These are phyloP conservation scores for Leucosporidium scottii DNA, from an alignment of 768 basidiomycete genomes.

Conservation along the genomic window DNA sequence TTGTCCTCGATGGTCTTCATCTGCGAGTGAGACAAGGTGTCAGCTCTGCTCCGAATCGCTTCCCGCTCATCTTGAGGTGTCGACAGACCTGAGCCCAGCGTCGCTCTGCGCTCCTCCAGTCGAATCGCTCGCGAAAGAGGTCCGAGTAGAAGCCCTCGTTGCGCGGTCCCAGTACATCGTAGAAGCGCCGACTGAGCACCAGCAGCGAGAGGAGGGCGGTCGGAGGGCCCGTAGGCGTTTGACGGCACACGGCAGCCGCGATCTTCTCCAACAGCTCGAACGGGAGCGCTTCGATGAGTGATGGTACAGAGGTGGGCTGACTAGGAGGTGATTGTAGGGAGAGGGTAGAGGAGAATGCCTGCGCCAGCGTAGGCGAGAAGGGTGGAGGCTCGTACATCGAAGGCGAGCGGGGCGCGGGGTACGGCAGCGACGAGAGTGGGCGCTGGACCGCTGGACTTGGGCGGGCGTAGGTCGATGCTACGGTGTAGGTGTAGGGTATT, in stretches of 20 bases:
- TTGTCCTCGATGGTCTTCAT: constrained; percentile 23
- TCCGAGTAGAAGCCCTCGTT: constrained; percentile 29
- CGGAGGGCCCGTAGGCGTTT: constrained; percentile 46
- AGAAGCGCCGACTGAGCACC: constrained; percentile 48
- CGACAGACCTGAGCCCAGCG: constrained; percentile 21
- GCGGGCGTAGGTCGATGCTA: too few relatives aligned
- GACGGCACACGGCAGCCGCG: constrained; percentile 46
- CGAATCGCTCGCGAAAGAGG: constrained; percentile 31
- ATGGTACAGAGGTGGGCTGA: neutral
- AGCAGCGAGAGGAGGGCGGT: constrained; percentile 48
- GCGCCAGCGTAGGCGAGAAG: neutral
- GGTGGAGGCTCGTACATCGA: neutral
- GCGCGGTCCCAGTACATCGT: constrained; percentile 43
- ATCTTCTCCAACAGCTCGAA: constrained; percentile 56
- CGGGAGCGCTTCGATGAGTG: constrained; percentile 42
- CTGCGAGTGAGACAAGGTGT: neutral
- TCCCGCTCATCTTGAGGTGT: neutral
- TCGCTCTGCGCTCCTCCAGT: constrained; percentile 12
- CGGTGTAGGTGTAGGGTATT: too few relatives aligned
- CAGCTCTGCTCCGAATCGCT: neutral
- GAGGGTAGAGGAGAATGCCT: neutral
- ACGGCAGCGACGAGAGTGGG: too few relatives aligned
- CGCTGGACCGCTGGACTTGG: too few relatives aligned
- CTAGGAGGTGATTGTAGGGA: neutral
- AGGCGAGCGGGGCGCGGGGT: too few relatives aligned